A percentile compares a stretch with the other conserved stretches of the same genome.
Evolutionary conservation across 169 alveolate genomes (phyloP).

Genomic region (Sarcocystis neurona): DNA sequence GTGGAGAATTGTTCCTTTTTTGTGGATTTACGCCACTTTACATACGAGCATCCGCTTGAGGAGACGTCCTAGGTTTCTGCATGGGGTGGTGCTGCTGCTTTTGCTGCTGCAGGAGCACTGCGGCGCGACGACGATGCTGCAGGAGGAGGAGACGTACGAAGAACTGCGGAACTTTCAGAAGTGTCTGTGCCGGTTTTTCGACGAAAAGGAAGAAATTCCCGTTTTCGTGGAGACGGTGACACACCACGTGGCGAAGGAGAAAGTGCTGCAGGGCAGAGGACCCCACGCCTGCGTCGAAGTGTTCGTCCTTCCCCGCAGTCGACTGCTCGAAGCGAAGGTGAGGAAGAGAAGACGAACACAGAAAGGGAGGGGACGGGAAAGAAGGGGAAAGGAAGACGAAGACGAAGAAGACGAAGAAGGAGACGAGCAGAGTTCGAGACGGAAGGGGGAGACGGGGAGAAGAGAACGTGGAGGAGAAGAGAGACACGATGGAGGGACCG

Average conservation of each 20-base stretch:
- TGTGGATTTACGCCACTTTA: background rate
- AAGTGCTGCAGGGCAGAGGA: slow-evolving; percentile 12
- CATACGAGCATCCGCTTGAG: no score
- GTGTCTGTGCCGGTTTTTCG: slow-evolving; percentile 1
- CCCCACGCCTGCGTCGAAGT: slow-evolving; percentile 49
- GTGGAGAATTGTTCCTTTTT: background rate
- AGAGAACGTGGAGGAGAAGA: no score
- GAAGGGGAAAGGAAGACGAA: no score
- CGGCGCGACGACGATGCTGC: no score
- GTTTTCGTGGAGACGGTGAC: slow-evolving; percentile 53
- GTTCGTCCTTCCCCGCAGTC: slow-evolving; percentile 3
- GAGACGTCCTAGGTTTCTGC: no score
- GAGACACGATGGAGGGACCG: no score
- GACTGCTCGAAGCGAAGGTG: slow-evolving; percentile 33
- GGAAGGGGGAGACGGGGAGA: no score
- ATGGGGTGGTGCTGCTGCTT: no score
- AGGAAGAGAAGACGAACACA: background rate
- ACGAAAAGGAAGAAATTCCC: background rate
- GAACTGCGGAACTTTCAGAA: slow-evolving; percentile 51
- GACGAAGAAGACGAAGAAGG: no score
- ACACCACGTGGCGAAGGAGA: slow-evolving; percentile 25
- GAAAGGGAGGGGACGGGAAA: no score
- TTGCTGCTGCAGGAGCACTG: no score
- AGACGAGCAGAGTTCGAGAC: no score
- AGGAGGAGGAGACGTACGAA: slow-evolving; percentile 46